These are phyloP conservation scores for Rhodotorula sp. DNA, from an alignment of 1,284 basidiomycete species.

Conservation along the genomic window DNA sequence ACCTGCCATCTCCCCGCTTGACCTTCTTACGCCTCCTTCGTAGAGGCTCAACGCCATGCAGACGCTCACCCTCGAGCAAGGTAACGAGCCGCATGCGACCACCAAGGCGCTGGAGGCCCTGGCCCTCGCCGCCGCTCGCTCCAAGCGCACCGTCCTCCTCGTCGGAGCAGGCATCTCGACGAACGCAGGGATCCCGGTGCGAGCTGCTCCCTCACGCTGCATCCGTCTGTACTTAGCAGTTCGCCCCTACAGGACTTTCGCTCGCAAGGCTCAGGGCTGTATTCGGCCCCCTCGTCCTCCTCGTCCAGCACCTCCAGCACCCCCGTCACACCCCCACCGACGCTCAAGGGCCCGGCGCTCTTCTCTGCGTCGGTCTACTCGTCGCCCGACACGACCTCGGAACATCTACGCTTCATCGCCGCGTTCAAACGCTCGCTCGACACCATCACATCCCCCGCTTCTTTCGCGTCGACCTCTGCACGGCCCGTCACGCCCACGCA, in stretches of 20 bases:
- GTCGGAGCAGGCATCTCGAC: slow-evolving; percentile 92
- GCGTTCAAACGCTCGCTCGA: slow-evolving; percentile 82
- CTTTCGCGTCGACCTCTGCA: slow-evolving; percentile 39
- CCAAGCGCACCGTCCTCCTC: slow-evolving; percentile 80
- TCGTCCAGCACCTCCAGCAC: neutral
- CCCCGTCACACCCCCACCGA: neutral
- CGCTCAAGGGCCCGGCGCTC: slow-evolving; percentile 69
- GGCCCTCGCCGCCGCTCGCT: slow-evolving; percentile 74
- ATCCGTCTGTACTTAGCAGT: neutral
- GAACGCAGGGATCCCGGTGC: slow-evolving; percentile 89
- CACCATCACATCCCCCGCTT: slow-evolving; percentile 61
- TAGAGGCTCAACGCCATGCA: neutral
- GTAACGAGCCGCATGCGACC: neutral
- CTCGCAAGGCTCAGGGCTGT: slow-evolving; percentile 23
- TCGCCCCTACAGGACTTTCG: slow-evolving; percentile 53
- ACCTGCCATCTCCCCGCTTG: neutral
- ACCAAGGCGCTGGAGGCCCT: slow-evolving; percentile 55
- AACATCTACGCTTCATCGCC: slow-evolving; percentile 94
- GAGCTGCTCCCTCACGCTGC: slow-evolving; percentile 69
- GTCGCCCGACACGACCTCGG: slow-evolving; percentile 76
- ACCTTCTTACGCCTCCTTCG: neutral
- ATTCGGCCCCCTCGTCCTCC: slow-evolving; percentile 5
- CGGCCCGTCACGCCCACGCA: slow-evolving; percentile 59
- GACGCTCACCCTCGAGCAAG: neutral
- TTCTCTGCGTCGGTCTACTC: slow-evolving; percentile 86